Evolutionary conservation across 805 yeast species (phyloP), one percentile per base, ranked within the genome.

Genomic region (Lipomyces sp.): DNA sequence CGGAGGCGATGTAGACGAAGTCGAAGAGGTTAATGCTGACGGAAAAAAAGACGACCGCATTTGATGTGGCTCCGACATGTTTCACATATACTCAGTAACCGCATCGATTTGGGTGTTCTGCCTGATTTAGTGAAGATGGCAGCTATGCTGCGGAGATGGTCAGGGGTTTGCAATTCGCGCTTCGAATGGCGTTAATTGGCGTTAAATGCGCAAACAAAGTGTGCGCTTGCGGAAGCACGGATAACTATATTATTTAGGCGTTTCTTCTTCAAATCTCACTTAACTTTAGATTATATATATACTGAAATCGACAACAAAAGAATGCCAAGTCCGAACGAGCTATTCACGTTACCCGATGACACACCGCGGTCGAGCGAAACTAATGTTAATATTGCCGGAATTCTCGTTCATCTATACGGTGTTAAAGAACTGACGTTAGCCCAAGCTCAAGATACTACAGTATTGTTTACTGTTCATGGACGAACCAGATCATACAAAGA

Each of bases 391-490:
- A 76, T 85, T 62, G 87, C 83, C 2, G 88, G 88, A 0, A 75
- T 85, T 62, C 70, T 74, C 11, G 80, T 79, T n/a, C 75, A 81
- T 53, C 75, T 84, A 2, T 81, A 81, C 75, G 85, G 85, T 78
- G 33, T 79, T 74, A 13, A 64, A 67, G 29, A 73, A 80, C 56
- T 71, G 70, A 42, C 80, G 2, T 66, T 63, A 24, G 61, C 48
- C 13, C 67, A 57, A 61, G 64, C 60, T 45, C 61, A 35, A 33
- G 74, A 69, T 39, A 74, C 82, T 32, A 77, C 80, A 60, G 83
- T 84, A 15, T 72, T 81, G 50, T 82, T 82, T 71, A 71, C 84
- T 15, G 75, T 80, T 13, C 89, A 86, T 71, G 84, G 83, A 18
- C 77, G 88, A 60, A 76, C 76, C 13, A 78, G 79, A 1, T 75